phyloP scores from a whole-genome alignment of 352 stramenopile genomes.

The Pythium volutum region DNA sequence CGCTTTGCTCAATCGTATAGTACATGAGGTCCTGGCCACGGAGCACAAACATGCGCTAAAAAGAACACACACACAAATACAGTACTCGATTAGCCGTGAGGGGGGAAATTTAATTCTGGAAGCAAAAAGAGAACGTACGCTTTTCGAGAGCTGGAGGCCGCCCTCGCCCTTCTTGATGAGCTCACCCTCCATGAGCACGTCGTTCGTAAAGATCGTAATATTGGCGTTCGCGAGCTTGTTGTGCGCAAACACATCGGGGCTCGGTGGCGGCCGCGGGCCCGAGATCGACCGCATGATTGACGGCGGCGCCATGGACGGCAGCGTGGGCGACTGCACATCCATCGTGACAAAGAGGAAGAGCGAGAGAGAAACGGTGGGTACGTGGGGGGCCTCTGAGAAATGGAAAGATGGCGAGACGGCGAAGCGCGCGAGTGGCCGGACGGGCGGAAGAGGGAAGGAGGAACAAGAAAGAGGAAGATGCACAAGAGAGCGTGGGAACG shows the following conservation, averaged over 20 bases:
- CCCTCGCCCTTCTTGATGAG: conserved; percentile 66
- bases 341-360: conserved; percentile 6
- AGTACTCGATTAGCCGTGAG: too few relatives aligned
- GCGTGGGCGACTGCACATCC: conserved; percentile 21
- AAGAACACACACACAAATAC: not conserved
- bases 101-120: too few relatives aligned
- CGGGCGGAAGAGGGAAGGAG: not conserved
- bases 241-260: conserved; percentile 62
- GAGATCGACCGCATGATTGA: conserved; percentile 43
- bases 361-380: not conserved
- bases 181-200: conserved; percentile 71
- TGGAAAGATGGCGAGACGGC: not conserved
- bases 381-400: too few relatives aligned
- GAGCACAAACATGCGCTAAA: conserved; percentile 65
- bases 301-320: conserved; percentile 28
- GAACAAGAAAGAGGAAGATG: not conserved
- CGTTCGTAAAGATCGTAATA: conserved; percentile 51
- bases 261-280: conserved; percentile 1
- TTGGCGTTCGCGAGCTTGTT: conserved; percentile 56
- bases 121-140: conserved; percentile 55
- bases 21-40: conserved; percentile 67
- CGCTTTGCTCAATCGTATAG: conserved; percentile 51
- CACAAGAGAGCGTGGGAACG: too few relatives aligned
- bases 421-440: not conserved
- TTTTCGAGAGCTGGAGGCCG: conserved; percentile 62